Percentiles rank a stretch among this genome's conserved stretches.
Conservation (phyloP, 2,329 filamentous ascomycete genomes). For the Phaeophleospora eucalypticola region DNA sequence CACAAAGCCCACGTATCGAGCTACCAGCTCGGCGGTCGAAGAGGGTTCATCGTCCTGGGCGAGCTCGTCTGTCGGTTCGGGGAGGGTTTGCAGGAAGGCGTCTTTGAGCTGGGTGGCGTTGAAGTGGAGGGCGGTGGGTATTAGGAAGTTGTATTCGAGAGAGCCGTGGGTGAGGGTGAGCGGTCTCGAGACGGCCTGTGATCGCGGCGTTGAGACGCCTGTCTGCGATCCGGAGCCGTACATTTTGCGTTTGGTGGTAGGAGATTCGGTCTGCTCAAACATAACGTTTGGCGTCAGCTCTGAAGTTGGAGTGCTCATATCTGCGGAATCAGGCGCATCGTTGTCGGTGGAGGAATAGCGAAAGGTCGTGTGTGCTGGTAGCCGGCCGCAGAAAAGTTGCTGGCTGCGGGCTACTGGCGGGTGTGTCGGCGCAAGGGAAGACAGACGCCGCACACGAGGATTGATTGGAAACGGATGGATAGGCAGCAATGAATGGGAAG, state of each 20-base stretch:
- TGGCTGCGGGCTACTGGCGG: too few species aligned
- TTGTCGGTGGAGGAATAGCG: not conserved
- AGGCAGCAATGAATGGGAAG: not conserved
- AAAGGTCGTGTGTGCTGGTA: conserved; percentile 2
- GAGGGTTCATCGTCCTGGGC: conserved; percentile 99
- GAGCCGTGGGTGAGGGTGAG: conserved; percentile 88
- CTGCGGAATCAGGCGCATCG: conserved; percentile 1
- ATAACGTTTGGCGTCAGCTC: conserved; percentile 21
- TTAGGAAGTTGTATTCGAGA: conserved; percentile 92
- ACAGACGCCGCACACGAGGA: too few species aligned
- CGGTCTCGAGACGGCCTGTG: conserved; percentile 85
- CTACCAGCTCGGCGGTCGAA: conserved; percentile 85
- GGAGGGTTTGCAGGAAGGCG: conserved; percentile 77
- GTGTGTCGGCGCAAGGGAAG: too few species aligned
- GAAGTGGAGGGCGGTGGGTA: conserved; percentile 93
- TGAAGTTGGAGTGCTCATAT: conserved; percentile 21
- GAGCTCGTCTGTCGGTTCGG: conserved; percentile 89
- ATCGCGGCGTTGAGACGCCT: conserved; percentile 92
- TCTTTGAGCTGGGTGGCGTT: conserved; percentile 93
- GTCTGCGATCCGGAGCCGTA: conserved; percentile 57
- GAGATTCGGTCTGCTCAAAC: conserved; percentile 16
- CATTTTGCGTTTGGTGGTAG: conserved; percentile 21
- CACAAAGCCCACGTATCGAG: conserved; percentile 86
- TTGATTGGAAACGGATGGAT: not conserved
- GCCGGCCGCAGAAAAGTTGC: too few species aligned